Base-by-base conservation (phyloP, 108 stramenopile species). In the Nitzschia sp. region DNA sequence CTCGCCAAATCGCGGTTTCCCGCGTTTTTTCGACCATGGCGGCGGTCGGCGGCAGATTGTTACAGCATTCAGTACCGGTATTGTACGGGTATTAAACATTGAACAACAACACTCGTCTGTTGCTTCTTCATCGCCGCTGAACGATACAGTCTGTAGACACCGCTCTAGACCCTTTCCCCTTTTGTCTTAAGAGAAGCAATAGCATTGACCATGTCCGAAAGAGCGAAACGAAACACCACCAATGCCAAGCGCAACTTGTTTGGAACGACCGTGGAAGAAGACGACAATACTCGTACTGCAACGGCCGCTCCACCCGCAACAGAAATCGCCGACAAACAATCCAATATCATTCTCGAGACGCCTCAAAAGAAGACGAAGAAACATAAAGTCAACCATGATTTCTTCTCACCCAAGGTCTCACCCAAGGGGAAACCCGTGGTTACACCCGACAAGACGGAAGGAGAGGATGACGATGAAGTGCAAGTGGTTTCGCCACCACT, bases 331-430 rank as follows among this genome's bases (percentile, higher is more conserved):
- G 38, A 41, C 38, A 6, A 41, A 41, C 38, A 6, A 41, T 6
- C 38, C 38, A 41, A 41, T 41, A 13, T 41, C 13, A 13, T 41
- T 41, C 38, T 41, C 38, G 38, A 41, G 38, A 41, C 38, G 38
- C 38, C 38, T 41, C 38, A 13, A 41, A 41, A 41, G 38, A 13
- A 6, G 38, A 41, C 9, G 19, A 50, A 50, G 48, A 11, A 50
- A 5, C 21, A 16, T 5, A 50, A 50, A 50, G 13, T 22, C 4
- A 16, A 50, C 19, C 48, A 50, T 50, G 48, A 50, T 21, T 50
- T 50, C 48, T 50, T 50, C 19, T 50, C 48, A 50, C 48, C 48
- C 48, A 50, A 50, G 48, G 48, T 50, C 19, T 50, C 48, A 50
- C 48, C 48, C 48, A 50, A 50, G 48, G 48, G 48, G 4, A 50